Conservation (phyloP, 2,329 filamentous ascomycete species). For the Penicillium sp. region DNA sequence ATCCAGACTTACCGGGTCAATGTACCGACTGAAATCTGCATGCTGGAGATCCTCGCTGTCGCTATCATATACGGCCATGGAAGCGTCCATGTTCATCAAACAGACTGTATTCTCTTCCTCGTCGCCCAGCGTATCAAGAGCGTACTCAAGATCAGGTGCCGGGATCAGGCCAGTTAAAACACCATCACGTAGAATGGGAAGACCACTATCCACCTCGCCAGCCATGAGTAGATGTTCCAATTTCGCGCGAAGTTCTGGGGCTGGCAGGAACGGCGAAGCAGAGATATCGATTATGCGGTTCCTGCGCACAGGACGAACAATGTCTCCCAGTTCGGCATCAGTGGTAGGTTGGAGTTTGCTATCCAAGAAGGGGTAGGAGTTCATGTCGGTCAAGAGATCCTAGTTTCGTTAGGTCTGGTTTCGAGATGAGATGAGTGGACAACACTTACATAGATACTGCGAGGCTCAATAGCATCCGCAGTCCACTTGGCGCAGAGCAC, state of each 20-base stretch:
- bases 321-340: constrained; percentile 81
- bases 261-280: constrained; percentile 72
- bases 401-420: constrained; percentile 35
- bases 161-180: constrained; percentile 87
- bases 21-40: constrained; percentile 83
- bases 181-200: constrained; percentile 77
- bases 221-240: constrained; percentile 76
- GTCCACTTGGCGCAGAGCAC: constrained; percentile 98
- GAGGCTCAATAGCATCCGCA: constrained; percentile 87
- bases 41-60: constrained; percentile 58
- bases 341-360: constrained; percentile 92
- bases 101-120: constrained; percentile 70
- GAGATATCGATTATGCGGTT: constrained; percentile 87
- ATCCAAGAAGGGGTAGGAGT: constrained; percentile 95
- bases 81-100: constrained; percentile 69
- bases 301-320: constrained; percentile 69
- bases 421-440: background rate
- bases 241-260: constrained; percentile 71
- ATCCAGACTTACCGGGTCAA: constrained; percentile 68
- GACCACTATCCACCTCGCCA: constrained; percentile 85
- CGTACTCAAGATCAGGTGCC: constrained; percentile 88
- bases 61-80: constrained; percentile 56
- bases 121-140: constrained; percentile 70
- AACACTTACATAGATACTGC: constrained; percentile 76
- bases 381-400: constrained; percentile 94